These are phyloP conservation scores for Fusarium anthophilum DNA, from an alignment of 2,329 filamentous ascomycete species.

Conservation along the genomic window DNA sequence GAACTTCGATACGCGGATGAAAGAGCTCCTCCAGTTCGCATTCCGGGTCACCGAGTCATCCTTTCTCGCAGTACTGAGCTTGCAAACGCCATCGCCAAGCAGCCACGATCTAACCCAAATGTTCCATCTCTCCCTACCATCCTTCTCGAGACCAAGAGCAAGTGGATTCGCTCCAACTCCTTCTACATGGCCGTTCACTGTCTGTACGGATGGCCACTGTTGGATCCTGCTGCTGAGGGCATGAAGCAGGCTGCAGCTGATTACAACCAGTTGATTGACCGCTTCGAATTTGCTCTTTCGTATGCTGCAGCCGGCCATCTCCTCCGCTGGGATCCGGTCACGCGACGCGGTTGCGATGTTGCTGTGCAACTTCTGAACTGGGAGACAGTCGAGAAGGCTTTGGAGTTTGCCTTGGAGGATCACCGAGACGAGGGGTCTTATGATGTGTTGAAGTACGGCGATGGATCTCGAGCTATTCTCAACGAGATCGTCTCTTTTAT, in stretches of 20 bases:
- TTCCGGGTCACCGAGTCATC: slow-evolving; percentile 65
- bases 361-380: slow-evolving; percentile 67
- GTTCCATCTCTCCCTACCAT: slow-evolving; percentile 42
- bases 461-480: slow-evolving; percentile 64
- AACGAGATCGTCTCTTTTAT: slow-evolving; percentile 67
- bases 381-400: slow-evolving; percentile 68
- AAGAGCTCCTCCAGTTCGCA: slow-evolving; percentile 51
- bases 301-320: slow-evolving; percentile 71
- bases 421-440: slow-evolving; percentile 48
- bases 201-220: slow-evolving; percentile 64
- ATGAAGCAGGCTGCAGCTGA: slow-evolving; percentile 47
- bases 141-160: slow-evolving; percentile 59
- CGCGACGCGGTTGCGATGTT: slow-evolving; percentile 67
- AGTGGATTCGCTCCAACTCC: slow-evolving; percentile 63
- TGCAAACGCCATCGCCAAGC: slow-evolving; percentile 40
- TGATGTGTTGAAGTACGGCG: slow-evolving; percentile 61
- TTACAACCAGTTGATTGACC: slow-evolving; percentile 53
- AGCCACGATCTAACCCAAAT: slow-evolving; percentile 44
- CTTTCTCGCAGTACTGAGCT: slow-evolving; percentile 60
- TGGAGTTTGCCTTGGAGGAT: slow-evolving; percentile 66
- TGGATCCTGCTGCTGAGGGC: slow-evolving; percentile 46
- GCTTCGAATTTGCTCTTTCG: slow-evolving; percentile 66
- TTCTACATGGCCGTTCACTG: slow-evolving; percentile 67
- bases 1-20: slow-evolving; percentile 57
- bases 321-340: slow-evolving; percentile 64